phyloP scores from a whole-genome alignment of 2,329 filamentous ascomycete genomes.

The Colletotrichum truncatum region DNA sequence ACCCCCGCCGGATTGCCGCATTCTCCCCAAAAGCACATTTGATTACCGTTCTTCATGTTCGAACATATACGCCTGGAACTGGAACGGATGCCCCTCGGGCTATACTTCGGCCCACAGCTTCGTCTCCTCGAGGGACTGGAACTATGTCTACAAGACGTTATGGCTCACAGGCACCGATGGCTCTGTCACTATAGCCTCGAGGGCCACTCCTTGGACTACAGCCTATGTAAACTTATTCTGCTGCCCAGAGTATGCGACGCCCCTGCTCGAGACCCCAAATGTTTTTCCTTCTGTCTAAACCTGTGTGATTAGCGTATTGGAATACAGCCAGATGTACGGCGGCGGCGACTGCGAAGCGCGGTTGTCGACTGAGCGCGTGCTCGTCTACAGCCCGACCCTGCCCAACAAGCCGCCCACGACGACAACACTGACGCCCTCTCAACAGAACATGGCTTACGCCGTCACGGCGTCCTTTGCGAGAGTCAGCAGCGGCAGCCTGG shows the following conservation, averaged over 20 bases:
- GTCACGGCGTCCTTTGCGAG: neutral
- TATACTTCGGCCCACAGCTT: neutral
- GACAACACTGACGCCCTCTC: neutral
- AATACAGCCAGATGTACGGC: too few species aligned
- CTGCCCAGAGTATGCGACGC: too few species aligned
- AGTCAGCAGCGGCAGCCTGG: neutral
- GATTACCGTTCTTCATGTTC: neutral
- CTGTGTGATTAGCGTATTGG: too few species aligned
- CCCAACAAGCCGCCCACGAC: neutral
- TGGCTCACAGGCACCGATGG: neutral
- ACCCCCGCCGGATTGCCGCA: neutral
- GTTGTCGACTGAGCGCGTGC: neutral
- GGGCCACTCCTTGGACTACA: too few species aligned
- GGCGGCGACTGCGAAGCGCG: too few species aligned
- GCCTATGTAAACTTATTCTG: too few species aligned
- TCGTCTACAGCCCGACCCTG: neutral
- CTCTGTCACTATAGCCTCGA: too few species aligned
- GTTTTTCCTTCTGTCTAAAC: too few species aligned
- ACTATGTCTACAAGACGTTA: neutral
- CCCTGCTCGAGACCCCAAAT: too few species aligned
- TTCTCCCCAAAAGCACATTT: neutral
- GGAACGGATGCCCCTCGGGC: slow-evolving; percentile 2
- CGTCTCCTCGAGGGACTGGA: neutral
- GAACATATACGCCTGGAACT: neutral
- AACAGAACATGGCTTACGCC: neutral